Base-by-base conservation (phyloP, 1,284 basidiomycete genomes). In the Omphalotus olearius region DNA sequence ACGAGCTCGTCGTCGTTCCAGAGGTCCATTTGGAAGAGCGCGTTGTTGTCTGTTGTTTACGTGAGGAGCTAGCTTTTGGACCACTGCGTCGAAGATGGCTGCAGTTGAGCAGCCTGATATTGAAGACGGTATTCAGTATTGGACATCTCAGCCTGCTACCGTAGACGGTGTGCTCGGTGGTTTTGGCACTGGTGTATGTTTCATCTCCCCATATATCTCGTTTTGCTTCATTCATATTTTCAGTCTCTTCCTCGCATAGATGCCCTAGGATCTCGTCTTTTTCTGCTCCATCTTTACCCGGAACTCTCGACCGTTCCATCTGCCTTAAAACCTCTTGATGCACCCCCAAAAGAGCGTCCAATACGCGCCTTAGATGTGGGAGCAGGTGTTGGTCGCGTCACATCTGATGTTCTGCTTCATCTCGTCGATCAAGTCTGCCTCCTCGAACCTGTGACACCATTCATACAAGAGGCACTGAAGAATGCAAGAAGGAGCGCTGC, bases 361-460 rank as follows among this genome's bases (percentile, higher is more conserved):
- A 79, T 74, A 33, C 81, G 91, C 33, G 92, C 88, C 0, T 77
- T 98, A 13, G 95, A 98, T 61, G 91, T 94, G 48, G 94, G 88
- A 14, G 88, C 93, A 14, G 94, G 94, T 2, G 88, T 98, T 45
- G 94, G 95, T 6, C 83, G 95, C 49, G 93, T 96, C 28, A 95
- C 93, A 0, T 75, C 81, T 4, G 84, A 89, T 56, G 89, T 93
- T 10, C 81, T 98, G 9, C 78, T 97, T 4, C 87, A 88, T 59
- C 82, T 97, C 45, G 79, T 93, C 55, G 79, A 85, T 28, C 88
- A 93, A 61, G 88, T 97, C 38, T 83, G 93, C 38, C 78, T 96
- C 36, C 78, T 94, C 52, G 94, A 98, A 65, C 94, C 94, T 2
- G 90, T 93, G 1, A 74, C 76, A 20, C 69, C 80, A 37, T 93